phyloP scores from a whole-genome alignment of 169 alveolate species.

The Cryptosporidium canis region DNA sequence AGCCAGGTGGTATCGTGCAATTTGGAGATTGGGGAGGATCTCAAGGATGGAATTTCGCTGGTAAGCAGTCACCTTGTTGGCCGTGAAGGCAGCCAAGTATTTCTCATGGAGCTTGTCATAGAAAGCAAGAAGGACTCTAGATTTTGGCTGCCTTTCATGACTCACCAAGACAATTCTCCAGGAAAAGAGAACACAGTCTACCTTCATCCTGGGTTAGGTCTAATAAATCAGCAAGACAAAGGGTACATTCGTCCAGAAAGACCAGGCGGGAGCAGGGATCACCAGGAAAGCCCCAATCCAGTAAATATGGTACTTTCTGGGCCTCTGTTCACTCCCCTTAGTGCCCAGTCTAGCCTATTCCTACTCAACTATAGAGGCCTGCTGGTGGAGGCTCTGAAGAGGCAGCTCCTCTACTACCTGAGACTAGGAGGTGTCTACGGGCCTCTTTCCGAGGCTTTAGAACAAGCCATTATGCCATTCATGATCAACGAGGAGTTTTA shows the following conservation, averaged over 20 bases:
- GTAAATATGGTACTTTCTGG: conserved; percentile 13
- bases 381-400: conserved; percentile 7
- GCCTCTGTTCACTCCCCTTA: not conserved
- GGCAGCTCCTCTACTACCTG: conserved; percentile 20
- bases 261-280: not conserved
- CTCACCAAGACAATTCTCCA: not conserved
- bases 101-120: not conserved
- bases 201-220: not conserved
- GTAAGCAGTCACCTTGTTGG: not conserved
- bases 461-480: not conserved
- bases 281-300: not conserved
- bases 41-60: conserved; percentile 5
- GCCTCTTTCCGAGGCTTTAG: too few species aligned
- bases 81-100: not conserved
- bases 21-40: not conserved
- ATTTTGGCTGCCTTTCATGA: not conserved
- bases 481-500: conserved; percentile 25
- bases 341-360: conserved; percentile 1
- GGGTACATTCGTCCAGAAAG: not conserved
- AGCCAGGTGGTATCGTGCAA: not conserved
- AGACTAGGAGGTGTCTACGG: too few species aligned
- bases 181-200: not conserved
- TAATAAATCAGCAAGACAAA: not conserved
- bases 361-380: not conserved
- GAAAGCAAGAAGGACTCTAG: not conserved